Evolutionary conservation across 805 yeast species (phyloP).

Genomic region (Barnettozyma wickerhamii): DNA sequence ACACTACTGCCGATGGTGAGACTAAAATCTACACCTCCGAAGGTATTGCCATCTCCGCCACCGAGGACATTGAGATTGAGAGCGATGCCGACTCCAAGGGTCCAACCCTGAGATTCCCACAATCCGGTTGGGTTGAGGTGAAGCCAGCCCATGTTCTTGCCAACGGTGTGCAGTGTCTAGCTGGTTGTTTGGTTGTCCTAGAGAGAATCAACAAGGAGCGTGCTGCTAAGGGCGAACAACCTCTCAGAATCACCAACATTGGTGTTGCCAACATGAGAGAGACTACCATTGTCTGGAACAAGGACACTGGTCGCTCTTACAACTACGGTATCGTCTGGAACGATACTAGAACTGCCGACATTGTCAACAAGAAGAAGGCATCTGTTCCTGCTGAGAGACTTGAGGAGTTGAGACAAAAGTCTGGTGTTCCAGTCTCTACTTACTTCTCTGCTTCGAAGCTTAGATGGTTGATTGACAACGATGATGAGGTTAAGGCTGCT

Average conservation of each 20-base stretch:
- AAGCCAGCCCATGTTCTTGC: slow-evolving; percentile 79
- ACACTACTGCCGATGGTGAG: slow-evolving; percentile 40
- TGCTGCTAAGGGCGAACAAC: slow-evolving; percentile 37
- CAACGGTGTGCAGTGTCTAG: slow-evolving; percentile 76
- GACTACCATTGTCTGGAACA: slow-evolving; percentile 86
- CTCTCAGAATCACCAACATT: slow-evolving; percentile 63
- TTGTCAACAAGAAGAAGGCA: slow-evolving; percentile 59
- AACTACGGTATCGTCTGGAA: slow-evolving; percentile 93
- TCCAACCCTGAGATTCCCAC: slow-evolving; percentile 73
- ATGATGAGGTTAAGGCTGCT: slow-evolving; percentile 55
- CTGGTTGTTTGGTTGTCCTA: slow-evolving; percentile 55
- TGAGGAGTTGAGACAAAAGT: slow-evolving; percentile 53
- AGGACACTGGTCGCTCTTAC: slow-evolving; percentile 78
- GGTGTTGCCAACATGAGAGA: slow-evolving; percentile 97
- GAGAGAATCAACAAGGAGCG: slow-evolving; percentile 52
- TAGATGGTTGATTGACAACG: slow-evolving; percentile 85
- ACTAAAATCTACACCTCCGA: slow-evolving; percentile 65
- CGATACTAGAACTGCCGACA: slow-evolving; percentile 78
- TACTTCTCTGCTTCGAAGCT: slow-evolving; percentile 89
- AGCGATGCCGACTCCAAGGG: slow-evolving; percentile 40
- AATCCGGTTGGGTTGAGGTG: slow-evolving; percentile 93
- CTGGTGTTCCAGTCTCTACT: slow-evolving; percentile 87
- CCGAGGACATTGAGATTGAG: slow-evolving; percentile 56
- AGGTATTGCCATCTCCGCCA: slow-evolving; percentile 63
- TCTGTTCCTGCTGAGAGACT: slow-evolving; percentile 51